Evolutionary conservation across 805 yeast genomes (phyloP).

Genomic region (Hanseniaspora meyeri): DNA sequence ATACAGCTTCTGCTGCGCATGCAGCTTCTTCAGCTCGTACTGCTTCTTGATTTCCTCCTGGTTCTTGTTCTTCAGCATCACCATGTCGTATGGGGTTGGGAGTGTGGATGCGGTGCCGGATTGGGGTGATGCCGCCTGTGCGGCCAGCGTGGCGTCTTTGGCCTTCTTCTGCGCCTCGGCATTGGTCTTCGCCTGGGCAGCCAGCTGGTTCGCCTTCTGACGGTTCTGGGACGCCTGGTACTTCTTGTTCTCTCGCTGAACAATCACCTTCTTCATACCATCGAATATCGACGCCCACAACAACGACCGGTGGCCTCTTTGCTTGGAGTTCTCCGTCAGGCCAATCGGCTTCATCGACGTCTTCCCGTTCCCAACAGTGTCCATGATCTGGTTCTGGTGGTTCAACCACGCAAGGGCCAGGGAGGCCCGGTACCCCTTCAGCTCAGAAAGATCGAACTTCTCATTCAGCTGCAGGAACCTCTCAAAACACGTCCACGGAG

Average conservation of each 20-base stretch:
- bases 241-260: slow-evolving; percentile 60
- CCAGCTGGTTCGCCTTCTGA: slow-evolving; percentile 8
- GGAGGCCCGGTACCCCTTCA: slow-evolving; percentile 75
- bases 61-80: slow-evolving; percentile 70
- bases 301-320: slow-evolving; percentile 78
- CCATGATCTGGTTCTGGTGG: slow-evolving; percentile 75
- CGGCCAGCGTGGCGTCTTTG: slow-evolving; percentile 42
- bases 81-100: slow-evolving; percentile 67
- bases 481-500: slow-evolving; percentile 98
- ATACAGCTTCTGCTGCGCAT: slow-evolving; percentile 15
- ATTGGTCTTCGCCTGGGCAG: slow-evolving; percentile 10
- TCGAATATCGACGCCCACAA: slow-evolving; percentile 98
- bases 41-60: slow-evolving; percentile 70
- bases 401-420: slow-evolving; percentile 86
- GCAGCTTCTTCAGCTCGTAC: slow-evolving; percentile 17
- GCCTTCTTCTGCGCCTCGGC: slow-evolving; percentile 6
- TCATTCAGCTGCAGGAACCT: slow-evolving; percentile 87
- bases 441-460: slow-evolving; percentile 70
- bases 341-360: slow-evolving; percentile 64
- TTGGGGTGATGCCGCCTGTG: slow-evolving; percentile 20
- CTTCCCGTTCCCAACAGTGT: slow-evolving; percentile 3
- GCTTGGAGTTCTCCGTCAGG: slow-evolving; percentile 84
- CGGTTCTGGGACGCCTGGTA: slow-evolving; percentile 10
- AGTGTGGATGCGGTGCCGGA: slow-evolving; percentile 27
- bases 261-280: slow-evolving; percentile 79